Evolutionary conservation across 208 protist species (phyloP), one percentile per base, ranked within the genome.

Genomic region (Wallacemonas sp.): DNA sequence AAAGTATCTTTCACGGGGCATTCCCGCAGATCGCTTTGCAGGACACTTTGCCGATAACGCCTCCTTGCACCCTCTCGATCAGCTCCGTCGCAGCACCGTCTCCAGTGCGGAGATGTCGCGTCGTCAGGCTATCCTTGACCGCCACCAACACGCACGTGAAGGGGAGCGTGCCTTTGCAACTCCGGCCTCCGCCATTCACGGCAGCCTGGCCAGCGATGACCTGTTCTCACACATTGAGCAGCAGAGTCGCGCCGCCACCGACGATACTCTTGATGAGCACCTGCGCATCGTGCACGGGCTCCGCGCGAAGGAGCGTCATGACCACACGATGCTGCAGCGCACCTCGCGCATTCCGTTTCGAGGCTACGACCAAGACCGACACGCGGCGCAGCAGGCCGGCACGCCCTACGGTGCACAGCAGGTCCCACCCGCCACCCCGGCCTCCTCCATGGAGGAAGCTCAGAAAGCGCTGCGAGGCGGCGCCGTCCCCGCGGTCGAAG

Each of bases 331-430:
- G n/a, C 54, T 88, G 72, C 87, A 96, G 75, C 84, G 90, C 31
- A 75, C 63, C 34, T 31, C 77, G 0, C 78, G 85, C 14, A 36
- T 86, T 4, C 82, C 73, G 12, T 96, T 96, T 66, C 42, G 80
- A 38, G 90, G 90, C n/a, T 96, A 96, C 72, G 90, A 96, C 62
- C 86, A 80, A 72, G 90, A 93, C 54, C 82, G 90, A n/a, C 79
- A 67, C 54, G 46, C 64, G 11, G 90, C 90, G 12, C 84, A 92
- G 78, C 84, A 80, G 44, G 70, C 79, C 36, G 90, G 90, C n/a
- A 87, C 77, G 14, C 71, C 84, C 17, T 88, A 89, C 41, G 86
- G 79, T 1, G 81, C 84, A 2, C 77, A 80, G 63, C 84, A 88
- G 73, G 64, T 95, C 31, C 79, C 86, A 14, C 69, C 86, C 0